Percentiles rank a stretch among this genome's conserved stretches.
phyloP scores from a whole-genome alignment of 257 asterid species.

The Penstemon barbatus region DNA sequence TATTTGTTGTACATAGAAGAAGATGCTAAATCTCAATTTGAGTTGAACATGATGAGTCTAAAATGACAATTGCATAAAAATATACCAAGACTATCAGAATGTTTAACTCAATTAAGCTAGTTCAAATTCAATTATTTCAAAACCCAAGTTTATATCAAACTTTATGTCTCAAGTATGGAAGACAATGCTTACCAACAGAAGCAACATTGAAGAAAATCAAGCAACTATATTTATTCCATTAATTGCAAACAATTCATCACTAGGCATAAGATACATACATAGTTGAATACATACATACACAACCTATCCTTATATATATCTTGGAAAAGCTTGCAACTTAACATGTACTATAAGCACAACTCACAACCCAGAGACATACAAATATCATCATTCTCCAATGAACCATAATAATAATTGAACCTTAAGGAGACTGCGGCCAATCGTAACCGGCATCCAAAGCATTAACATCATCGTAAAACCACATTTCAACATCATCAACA shows the following conservation, averaged over 20 bases:
- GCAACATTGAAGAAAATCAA: too few species aligned
- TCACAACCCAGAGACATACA: slow-evolving; percentile 5
- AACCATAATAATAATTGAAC: slow-evolving; percentile 20
- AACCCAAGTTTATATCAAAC: too few species aligned
- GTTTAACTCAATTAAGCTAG: too few species aligned
- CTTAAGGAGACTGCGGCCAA: slow-evolving; percentile 82
- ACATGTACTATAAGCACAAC: slow-evolving; percentile 24
- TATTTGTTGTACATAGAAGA: too few species aligned
- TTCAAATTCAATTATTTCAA: too few species aligned
- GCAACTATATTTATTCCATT: too few species aligned
- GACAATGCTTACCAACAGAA: too few species aligned
- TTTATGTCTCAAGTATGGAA: too few species aligned
- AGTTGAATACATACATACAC: slow-evolving; percentile 33
- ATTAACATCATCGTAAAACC: slow-evolving; percentile 68
- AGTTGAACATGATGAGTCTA: too few species aligned
- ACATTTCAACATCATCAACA: slow-evolving; percentile 64
- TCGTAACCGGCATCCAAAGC: slow-evolving; percentile 61
- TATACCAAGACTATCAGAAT: too few species aligned
- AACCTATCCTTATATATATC: not conserved
- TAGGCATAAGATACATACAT: slow-evolving; percentile 29
- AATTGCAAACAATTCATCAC: slow-evolving; percentile 9
- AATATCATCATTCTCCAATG: not conserved
- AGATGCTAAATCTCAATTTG: too few species aligned
- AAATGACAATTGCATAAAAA: too few species aligned
- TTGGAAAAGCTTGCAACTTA: slow-evolving; percentile 22